Base-by-base conservation (phyloP, 129 eudicot species). In the Ambrosia trifida region DNA sequence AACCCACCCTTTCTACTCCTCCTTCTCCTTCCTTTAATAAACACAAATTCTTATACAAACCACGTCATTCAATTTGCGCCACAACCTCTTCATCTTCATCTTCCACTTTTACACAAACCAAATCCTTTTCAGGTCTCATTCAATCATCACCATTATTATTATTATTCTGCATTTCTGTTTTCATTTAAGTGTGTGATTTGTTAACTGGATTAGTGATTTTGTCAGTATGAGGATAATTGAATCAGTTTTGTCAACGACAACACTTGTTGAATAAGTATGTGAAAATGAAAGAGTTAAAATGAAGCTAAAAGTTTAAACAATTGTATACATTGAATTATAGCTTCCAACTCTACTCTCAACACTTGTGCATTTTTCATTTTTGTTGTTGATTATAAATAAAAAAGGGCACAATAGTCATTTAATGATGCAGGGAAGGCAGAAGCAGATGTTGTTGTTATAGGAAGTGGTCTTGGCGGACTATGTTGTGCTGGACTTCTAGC, bases 391-490 rank as follows among this genome's bases (percentile, higher is more conserved):
- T 35, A n/a, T 7, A 62, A 35, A 18, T 31, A 59, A 30, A 59
- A 19, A 5, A 59, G 65, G 69, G 51, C 69, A 40, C 16, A 64
- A 40, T 40, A 18, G 69, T 64, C 51, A 7, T 64, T 66, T 77
- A 67, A 78, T 70, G 69, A 79, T 84, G 90, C 98, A 93, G 98
- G 95, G 46, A 93, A 85, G 33, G 72, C 90, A 11, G 96, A 89
- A 84, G 98, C 96, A 13, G 98, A 89, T 84, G 86, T 89, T 59
- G 79, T 93, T 47, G 96, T 93, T 31, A 85, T 93, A 52, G 98
- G 98, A 45, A 93, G 98, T 80, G 98, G 98, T 53, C 89, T 93
- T 74, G 98, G 88, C 40, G 98, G 98, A 76, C 80, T 93, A 30
- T 89, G 98, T 46, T 93, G 98, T 78, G 98, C 88, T 63, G 92